Evolutionary conservation across 257 asterid species (phyloP), one percentile per base, ranked within the genome.

Genomic region (Ilex aquifolium): DNA sequence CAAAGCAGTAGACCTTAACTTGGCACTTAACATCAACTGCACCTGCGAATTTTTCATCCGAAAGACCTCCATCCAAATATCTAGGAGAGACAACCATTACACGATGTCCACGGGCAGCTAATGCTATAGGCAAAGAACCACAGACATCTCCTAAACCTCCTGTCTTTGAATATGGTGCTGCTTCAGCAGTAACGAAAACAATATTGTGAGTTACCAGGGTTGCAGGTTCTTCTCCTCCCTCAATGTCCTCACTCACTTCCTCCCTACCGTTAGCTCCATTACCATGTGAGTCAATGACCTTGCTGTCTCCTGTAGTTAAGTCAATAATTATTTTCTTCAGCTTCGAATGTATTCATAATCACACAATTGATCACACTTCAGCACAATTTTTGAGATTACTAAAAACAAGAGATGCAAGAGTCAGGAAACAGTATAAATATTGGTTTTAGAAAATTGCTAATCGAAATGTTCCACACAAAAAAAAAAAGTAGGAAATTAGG

Each of bases 121-220:
- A 73, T 61, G 99, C 94, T 60, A 90, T 76, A 57, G 99, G 99
- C 69, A 93, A 77, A 52, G 97, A 85, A 44, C 99, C 99, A 77
- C 99, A 93, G 60, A 93, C 99, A 72, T 93, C 99, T 62, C 96
- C 99, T 69, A 93, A 74, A 36, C 99, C 99, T 67, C 99, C 99
- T 12, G 97, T 93, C 77, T 93, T 93, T 40, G 95, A 87, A 81
- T 93, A 93, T 0, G 97, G 99, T 44, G 95, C 84, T n/a, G 96
- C 97, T 76, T 93, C 99, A 30, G 99, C 73, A 59, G 99, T 84
- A 60, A 84, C 89, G 65, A 85, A 85, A 62, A 93, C 68, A 64
- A 87, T 67, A 70, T 73, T 90, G 81, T 57, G 63, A 17, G 81
- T 82, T 60, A 69, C 73, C 54, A 67, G 68, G 8, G 68, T 69